Conservation (phyloP, 1,284 basidiomycete genomes). For the Trichosporon sp. region DNA sequence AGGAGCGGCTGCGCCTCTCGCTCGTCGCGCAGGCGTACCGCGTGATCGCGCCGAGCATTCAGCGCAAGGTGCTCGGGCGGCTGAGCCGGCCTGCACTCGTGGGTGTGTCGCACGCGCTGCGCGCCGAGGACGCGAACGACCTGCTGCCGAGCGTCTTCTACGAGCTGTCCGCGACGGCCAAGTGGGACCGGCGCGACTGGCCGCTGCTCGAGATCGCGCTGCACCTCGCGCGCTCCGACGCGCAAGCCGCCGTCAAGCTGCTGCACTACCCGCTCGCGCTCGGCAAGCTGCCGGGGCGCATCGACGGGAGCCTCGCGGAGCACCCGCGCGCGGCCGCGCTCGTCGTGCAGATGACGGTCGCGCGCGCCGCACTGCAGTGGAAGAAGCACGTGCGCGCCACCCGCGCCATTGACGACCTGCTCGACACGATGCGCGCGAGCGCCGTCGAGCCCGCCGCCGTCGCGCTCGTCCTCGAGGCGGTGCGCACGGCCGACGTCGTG, state of each 20-base stretch:
- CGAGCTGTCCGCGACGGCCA: slow-evolving; percentile 15
- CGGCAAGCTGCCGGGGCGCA: slow-evolving; percentile 20
- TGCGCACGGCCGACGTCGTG: slow-evolving; percentile 8
- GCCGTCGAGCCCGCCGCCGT: not conserved
- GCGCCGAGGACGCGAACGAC: not conserved
- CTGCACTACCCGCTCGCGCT: slow-evolving; percentile 24
- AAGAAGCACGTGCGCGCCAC: slow-evolving; percentile 14
- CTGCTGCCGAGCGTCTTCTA: slow-evolving; percentile 21
- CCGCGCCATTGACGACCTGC: slow-evolving; percentile 16
- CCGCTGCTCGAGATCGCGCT: slow-evolving; percentile 22
- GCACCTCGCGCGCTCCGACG: slow-evolving; percentile 12
- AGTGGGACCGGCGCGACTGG: slow-evolving; percentile 22
- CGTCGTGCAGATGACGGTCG: slow-evolving; percentile 19
- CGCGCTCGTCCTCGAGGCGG: slow-evolving; percentile 15
- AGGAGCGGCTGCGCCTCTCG: slow-evolving; percentile 5
- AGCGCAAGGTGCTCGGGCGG: slow-evolving; percentile 1
- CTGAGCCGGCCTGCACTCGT: slow-evolving; percentile 10
- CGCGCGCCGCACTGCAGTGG: slow-evolving; percentile 16
- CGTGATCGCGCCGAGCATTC: slow-evolving; percentile 8
- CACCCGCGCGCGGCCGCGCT: slow-evolving; percentile 20
- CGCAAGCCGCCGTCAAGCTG: slow-evolving; percentile 15
- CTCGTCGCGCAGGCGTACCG: slow-evolving; percentile 20
- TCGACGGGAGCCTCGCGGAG: not conserved
- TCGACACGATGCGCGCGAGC: slow-evolving; percentile 16
- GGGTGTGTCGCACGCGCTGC: slow-evolving; percentile 10